Evolutionary conservation across 768 basidiomycete genomes (phyloP), one percentile per base, ranked within the genome.

Genomic region (Ramaria rubella): DNA sequence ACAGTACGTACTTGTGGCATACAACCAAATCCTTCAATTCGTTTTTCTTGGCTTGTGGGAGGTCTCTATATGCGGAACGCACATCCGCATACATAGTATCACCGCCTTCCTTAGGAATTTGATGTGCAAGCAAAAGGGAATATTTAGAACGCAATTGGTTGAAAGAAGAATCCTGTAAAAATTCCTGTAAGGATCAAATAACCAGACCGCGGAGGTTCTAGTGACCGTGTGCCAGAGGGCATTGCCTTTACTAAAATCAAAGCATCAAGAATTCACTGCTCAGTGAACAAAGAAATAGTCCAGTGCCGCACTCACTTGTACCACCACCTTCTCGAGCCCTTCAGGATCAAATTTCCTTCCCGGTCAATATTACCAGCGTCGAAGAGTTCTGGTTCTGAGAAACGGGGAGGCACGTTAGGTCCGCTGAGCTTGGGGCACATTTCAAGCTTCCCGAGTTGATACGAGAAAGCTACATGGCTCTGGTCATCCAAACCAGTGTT

Each of bases 401-500:
- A 63, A 14, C 65, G 60, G 51, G 60, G 57, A 17, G 56, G 59
- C 23, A 38, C 56, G n/a, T 61, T 62, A 14, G 62, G 60, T 11
- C 64, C 64, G 33, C 49, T 57, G 52, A 65, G 58, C 53, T 62
- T 57, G 40, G 60, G 62, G 30, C 53, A 53, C 26, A 59, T 54
- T 31, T 61, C 65, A 31, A 68, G 52, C 43, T 65, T 59, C 15
- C 67, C 67, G 36, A 67, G 62, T 23, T 63, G 53, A 42, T 59
- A 50, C 1, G 59, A 59, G 51, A 65, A 65, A 5, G 55, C 58
- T 27, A 67, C 59, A 45, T 67, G 62, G n/a, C 49, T 58, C 21
- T 62, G 55, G 51, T 69, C 68, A 33, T 64, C 60, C 42, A 69
- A 54, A 12, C 66, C 65, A 11, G 68, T 69, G 40, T 67, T 62